A percentile compares a stretch with the other conserved stretches of the same genome.
Conservation (phyloP, 495 filamentous ascomycete genomes). For the Cetradonia linearis region DNA sequence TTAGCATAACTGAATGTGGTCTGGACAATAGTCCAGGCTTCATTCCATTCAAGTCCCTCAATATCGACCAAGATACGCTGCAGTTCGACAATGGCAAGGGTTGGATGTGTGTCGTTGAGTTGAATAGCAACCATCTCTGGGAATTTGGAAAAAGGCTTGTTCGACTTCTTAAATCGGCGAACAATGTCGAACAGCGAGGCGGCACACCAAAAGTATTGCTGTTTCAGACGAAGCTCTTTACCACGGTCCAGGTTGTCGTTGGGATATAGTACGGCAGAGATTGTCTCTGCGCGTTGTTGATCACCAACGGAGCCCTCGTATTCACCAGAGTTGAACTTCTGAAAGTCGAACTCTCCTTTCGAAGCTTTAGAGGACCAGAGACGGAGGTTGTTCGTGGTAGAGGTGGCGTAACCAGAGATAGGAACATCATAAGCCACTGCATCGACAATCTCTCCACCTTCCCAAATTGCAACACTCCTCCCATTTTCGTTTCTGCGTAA, state of each 20-base stretch:
- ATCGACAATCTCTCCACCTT: slow-evolving; percentile 84
- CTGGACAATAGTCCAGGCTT: slow-evolving; percentile 75
- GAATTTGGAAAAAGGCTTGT: slow-evolving; percentile 83
- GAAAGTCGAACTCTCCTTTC: slow-evolving; percentile 96
- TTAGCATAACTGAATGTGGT: slow-evolving; percentile 91
- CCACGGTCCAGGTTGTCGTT: slow-evolving; percentile 95
- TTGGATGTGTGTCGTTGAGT: slow-evolving; percentile 95
- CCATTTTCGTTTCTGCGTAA: slow-evolving; percentile 57
- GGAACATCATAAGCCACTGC: slow-evolving; percentile 94
- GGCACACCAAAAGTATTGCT: slow-evolving; percentile 99
- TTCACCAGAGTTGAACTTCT: slow-evolving; percentile 97
- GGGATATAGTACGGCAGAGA: slow-evolving; percentile 93
- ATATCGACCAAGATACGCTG: slow-evolving; percentile 84
- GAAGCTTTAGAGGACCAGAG: slow-evolving; percentile 96
- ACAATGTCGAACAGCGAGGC: slow-evolving; percentile 94
- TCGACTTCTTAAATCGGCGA: slow-evolving; percentile 93
- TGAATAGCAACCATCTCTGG: slow-evolving; percentile 94
- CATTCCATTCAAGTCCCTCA: slow-evolving; percentile 87
- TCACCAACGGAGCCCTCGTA: slow-evolving; percentile 96
- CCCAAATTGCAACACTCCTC: slow-evolving; percentile 64
- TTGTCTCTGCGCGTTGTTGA: slow-evolving; percentile 92
- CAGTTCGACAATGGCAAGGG: slow-evolving; percentile 88
- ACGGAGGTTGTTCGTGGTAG: slow-evolving; percentile 91
- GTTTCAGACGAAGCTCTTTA: slow-evolving; percentile 94
- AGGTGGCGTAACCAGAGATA: slow-evolving; percentile 79